A percentile compares a stretch with the other conserved stretches of the same genome.
Conservation (phyloP, 2,329 filamentous ascomycete genomes). For the Davidsoniella australis region DNA sequence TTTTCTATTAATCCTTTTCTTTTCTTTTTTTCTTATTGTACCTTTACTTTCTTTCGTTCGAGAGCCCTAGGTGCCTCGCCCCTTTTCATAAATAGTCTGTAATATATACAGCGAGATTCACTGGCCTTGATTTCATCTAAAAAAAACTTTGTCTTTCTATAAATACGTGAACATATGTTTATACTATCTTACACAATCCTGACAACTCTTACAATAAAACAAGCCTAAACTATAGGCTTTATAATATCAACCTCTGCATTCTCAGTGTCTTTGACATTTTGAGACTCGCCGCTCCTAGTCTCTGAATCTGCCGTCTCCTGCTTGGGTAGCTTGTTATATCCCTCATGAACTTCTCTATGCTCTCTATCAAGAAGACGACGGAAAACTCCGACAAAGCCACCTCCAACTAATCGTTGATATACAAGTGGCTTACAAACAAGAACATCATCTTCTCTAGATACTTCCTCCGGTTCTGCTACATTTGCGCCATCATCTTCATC, state of each 20-base stretch:
- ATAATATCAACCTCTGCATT: background rate
- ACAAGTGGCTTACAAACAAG: conserved; percentile 27
- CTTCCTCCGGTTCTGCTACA: too few relatives aligned
- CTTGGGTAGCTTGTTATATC: background rate
- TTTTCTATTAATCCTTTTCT: background rate
- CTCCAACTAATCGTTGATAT: conserved; percentile 23
- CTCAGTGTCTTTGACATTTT: background rate
- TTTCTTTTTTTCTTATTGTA: background rate
- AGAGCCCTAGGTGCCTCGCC: too few relatives aligned
- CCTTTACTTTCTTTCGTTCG: background rate
- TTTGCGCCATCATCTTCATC: conserved; percentile 12
- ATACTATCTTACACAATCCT: background rate
- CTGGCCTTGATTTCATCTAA: background rate
- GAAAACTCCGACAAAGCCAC: conserved; percentile 25
- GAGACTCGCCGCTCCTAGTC: background rate
- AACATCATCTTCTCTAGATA: conserved; percentile 15
- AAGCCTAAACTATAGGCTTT: background rate
- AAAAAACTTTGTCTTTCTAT: background rate
- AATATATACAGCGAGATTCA: too few relatives aligned
- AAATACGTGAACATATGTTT: background rate
- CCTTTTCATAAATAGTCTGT: too few relatives aligned
- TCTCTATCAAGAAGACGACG: conserved; percentile 18
- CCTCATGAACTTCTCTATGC: conserved; percentile 4
- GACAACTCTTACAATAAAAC: background rate
- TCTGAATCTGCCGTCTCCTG: background rate